Base-by-base conservation (phyloP, 2,329 filamentous ascomycete genomes). In the Claviceps maximensis region DNA sequence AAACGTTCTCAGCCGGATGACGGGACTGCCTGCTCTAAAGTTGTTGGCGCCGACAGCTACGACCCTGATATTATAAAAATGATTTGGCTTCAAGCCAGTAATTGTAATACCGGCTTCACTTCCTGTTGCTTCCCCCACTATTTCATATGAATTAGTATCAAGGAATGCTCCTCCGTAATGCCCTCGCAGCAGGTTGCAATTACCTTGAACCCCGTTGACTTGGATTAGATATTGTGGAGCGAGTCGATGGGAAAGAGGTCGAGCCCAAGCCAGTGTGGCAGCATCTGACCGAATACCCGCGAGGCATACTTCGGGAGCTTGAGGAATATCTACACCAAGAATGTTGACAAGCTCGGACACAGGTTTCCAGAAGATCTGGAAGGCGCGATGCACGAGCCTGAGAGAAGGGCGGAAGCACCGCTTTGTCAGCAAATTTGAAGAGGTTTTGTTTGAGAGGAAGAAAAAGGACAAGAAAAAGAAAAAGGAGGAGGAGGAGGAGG, bases 61-160 rank as follows among this genome's bases (percentile, higher is more conserved):
- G 52, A 97, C 88, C 55, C 91, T 85, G 29, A 98, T 84, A 58
- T 95, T 94, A 70, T 97, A 97, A 62, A 90, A 94, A 62, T 87
- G 87, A 58, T 86, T 83, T 0, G 93, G 89, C 61, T 86, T 84
- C 8, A 98, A 75, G 41, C 90, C 89, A 33, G 86, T 89, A 53
- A 98, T 89, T 47, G 87, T 90, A 51, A 96, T 89, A n/a, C 89
- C 69, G 44, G 66, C 63, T 51, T 71, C 69, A 33, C 68, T 68
- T 29, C 67, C 67, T 8, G 65, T 83, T 46, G 90, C 88, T 63
- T 95, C 88, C 61, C 90, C 93, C 58, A 96, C 87, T 89, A 41
- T 49, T 47, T 25, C 21, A n/a, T 23, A 2, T 17, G 31, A 7
- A 21, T 54, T 40, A 54, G 49, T 17, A 29, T 49, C 27, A 6